These are phyloP conservation scores for Litchi chinensis DNA, from an alignment of 345 rosid genomes.

Conservation along the genomic window DNA sequence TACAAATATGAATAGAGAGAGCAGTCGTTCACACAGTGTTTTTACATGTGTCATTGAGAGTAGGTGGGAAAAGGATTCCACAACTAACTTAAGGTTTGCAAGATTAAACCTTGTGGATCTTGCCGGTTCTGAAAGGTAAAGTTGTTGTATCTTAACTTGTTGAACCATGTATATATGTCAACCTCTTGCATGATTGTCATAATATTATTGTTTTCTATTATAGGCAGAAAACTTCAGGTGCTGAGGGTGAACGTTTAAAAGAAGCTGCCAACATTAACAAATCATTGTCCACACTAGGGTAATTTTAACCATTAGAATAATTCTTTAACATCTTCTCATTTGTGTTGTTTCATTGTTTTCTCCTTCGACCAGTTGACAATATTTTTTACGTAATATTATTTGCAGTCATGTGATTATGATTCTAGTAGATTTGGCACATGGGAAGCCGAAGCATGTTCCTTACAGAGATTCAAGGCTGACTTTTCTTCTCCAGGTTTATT, in stretches of 20 bases:
- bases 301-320: constrained; percentile 18
- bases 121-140: constrained; percentile 93
- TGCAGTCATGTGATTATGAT: constrained; percentile 97
- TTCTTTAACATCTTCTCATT: constrained; percentile 11
- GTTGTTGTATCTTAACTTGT: constrained; percentile 20
- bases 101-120: constrained; percentile 93
- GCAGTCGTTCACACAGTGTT: constrained; percentile 95
- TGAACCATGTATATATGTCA: constrained; percentile 7
- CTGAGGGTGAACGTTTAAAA: constrained; percentile 95
- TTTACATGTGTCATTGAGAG: constrained; percentile 93
- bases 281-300: constrained; percentile 96
- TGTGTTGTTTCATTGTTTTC: not conserved
- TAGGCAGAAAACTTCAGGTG: constrained; percentile 98
- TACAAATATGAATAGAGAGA: constrained; percentile 95
- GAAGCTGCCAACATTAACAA: constrained; percentile 98
- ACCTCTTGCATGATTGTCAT: constrained; percentile 5
- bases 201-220: constrained; percentile 22
- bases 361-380: constrained; percentile 6
- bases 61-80: constrained; percentile 90
- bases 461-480: constrained; percentile 96
- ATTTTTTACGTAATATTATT: constrained; percentile 9
- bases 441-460: constrained; percentile 82
- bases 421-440: constrained; percentile 87
- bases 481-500: constrained; percentile 91
- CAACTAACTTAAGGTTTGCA: constrained; percentile 85